Conservation (phyloP, 306 rosid genomes). For the Malus asiatica region DNA sequence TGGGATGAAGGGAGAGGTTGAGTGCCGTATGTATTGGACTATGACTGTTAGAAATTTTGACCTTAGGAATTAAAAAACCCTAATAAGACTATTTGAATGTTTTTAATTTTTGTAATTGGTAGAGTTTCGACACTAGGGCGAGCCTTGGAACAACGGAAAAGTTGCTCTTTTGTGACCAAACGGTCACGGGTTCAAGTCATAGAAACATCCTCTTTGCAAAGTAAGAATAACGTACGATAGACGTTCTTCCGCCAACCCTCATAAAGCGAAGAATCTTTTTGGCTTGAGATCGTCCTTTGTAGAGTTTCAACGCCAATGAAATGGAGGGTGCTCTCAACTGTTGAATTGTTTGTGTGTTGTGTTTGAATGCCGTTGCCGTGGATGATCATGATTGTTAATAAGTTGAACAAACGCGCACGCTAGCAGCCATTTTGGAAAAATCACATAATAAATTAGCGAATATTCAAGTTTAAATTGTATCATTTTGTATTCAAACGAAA, state of each 20-base stretch:
- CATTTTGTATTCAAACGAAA: not conserved
- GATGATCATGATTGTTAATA: conserved; percentile 3
- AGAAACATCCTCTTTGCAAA: too few species aligned
- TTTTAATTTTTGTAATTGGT: not conserved
- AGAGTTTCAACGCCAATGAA: not conserved
- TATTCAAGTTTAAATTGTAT: not conserved
- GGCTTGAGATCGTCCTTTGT: too few species aligned
- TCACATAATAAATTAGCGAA: not conserved
- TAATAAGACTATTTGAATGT: not conserved
- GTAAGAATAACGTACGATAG: too few species aligned
- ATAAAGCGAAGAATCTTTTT: too few species aligned
- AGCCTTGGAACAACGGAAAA: too few species aligned
- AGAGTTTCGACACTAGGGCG: conserved; percentile 1
- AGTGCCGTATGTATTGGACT: conserved; percentile 19
- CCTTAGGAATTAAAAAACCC: not conserved
- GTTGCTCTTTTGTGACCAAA: too few species aligned
- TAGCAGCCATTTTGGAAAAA: conserved; percentile 24
- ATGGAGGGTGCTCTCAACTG: not conserved
- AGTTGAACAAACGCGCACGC: not conserved
- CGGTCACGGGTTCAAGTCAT: too few species aligned
- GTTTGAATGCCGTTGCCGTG: conserved; percentile 1
- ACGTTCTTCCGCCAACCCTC: too few species aligned
- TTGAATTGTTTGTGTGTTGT: not conserved
- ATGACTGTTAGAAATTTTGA: not conserved
- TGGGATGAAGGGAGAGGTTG: not conserved